Conservation (phyloP, 352 stramenopile species). For the Phytophthora chlamydospora region DNA sequence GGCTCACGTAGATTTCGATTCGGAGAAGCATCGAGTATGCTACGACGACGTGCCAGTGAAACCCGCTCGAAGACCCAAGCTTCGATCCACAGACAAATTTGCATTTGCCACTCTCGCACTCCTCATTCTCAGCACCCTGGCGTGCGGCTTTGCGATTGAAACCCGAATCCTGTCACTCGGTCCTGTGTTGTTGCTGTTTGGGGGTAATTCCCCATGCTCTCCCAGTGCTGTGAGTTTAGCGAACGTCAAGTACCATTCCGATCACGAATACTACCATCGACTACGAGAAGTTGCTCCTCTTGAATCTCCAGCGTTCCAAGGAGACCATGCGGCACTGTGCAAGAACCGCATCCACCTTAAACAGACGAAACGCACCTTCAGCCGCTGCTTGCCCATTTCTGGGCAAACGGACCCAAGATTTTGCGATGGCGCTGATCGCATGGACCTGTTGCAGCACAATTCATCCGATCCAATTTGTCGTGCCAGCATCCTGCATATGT, state of each 20-base stretch:
- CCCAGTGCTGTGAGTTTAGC: constrained; percentile 9
- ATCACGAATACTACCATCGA: constrained; percentile 26
- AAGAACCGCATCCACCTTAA: constrained; percentile 23
- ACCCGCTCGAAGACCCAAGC: constrained; percentile 2
- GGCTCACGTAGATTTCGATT: background rate
- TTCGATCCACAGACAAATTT: constrained; percentile 4
- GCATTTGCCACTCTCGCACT: constrained; percentile 12
- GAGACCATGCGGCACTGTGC: constrained; percentile 22
- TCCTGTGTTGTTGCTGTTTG: constrained; percentile 6
- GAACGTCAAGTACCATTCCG: constrained; percentile 18
- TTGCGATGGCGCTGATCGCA: constrained; percentile 49
- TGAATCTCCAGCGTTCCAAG: constrained; percentile 28
- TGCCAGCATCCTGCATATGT: constrained; percentile 52
- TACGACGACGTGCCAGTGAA: constrained; percentile 2
- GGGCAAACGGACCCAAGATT: constrained; percentile 38
- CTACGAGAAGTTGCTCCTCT: constrained; percentile 12
- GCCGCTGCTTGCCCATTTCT: constrained; percentile 56
- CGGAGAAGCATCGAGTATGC: background rate
- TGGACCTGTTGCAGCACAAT: constrained; percentile 41
- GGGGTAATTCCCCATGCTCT: constrained; percentile 8
- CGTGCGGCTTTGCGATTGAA: constrained; percentile 22
- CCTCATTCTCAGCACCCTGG: constrained; percentile 7
- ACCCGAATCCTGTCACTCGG: constrained; percentile 4
- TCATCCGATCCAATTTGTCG: constrained; percentile 37
- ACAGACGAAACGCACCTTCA: constrained; percentile 5